Evolutionary conservation across 306 rosid species (phyloP).

Genomic region (Leucaena leucocephala): DNA sequence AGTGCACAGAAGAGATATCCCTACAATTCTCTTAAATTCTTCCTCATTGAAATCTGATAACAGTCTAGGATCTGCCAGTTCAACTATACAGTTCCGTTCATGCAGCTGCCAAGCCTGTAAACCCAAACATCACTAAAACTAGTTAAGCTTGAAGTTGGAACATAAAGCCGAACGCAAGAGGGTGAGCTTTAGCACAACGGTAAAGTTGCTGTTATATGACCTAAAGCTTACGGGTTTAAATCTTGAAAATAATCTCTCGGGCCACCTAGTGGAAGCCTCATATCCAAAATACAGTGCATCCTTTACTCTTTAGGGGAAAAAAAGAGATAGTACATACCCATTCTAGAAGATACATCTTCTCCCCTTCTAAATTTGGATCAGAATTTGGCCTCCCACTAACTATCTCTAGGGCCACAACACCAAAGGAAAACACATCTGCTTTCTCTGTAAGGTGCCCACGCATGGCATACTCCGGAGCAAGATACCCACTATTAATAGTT

Average conservation of each 20-base stretch:
- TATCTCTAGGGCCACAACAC: constrained; percentile 77
- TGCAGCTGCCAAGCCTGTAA: constrained; percentile 73
- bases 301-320: not conserved
- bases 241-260: no score
- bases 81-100: constrained; percentile 46
- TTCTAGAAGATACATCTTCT: constrained; percentile 68
- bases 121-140: not conserved
- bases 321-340: constrained; percentile 50
- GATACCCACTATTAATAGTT: constrained; percentile 62
- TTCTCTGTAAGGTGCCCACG: constrained; percentile 85
- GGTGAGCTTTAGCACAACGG: no score
- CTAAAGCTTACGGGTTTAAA: no score
- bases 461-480: constrained; percentile 89
- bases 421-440: constrained; percentile 82
- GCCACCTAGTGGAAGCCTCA: no score
- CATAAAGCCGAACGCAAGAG: no score
- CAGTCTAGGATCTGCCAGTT: constrained; percentile 53
- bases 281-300: not conserved
- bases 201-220: no score
- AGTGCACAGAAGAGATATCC: constrained; percentile 63
- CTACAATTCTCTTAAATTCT: constrained; percentile 53
- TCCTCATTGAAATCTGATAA: constrained; percentile 47
- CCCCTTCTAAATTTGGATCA: constrained; percentile 60
- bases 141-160: not conserved
- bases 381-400: constrained; percentile 76